phyloP scores from a whole-genome alignment of 331 rosid species.

The Saraca asoca region DNA sequence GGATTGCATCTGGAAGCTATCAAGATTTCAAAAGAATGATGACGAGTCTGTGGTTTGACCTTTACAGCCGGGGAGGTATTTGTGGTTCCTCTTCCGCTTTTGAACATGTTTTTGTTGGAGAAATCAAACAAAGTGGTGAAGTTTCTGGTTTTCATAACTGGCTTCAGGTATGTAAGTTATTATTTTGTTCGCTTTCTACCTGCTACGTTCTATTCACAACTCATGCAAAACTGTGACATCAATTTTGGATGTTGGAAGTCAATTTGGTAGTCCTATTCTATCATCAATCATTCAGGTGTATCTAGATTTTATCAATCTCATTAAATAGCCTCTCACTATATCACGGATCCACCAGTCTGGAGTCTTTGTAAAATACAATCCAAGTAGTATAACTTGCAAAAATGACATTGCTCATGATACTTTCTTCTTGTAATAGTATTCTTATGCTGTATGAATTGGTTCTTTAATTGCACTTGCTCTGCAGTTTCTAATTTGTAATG shows the following conservation, averaged over 20 bases:
- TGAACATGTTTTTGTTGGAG: slow-evolving; percentile 97
- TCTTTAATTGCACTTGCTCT: not conserved
- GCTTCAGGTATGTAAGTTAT: slow-evolving; percentile 70
- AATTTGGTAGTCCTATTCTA: slow-evolving; percentile 26
- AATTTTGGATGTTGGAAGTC: slow-evolving; percentile 13
- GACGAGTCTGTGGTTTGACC: slow-evolving; percentile 81
- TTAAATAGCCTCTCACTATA: slow-evolving; percentile 7
- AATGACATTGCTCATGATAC: slow-evolving; percentile 16
- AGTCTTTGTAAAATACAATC: slow-evolving; percentile 4
- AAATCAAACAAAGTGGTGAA: slow-evolving; percentile 68
- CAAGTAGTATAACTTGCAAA: slow-evolving; percentile 25
- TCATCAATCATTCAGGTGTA: slow-evolving; percentile 1
- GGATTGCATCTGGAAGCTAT: slow-evolving; percentile 53
- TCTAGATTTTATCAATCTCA: slow-evolving; percentile 2
- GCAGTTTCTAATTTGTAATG: not conserved
- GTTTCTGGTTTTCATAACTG: slow-evolving; percentile 97
- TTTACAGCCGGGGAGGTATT: slow-evolving; percentile 82
- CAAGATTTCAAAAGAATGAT: slow-evolving; percentile 72
- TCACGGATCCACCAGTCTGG: too few relatives aligned
- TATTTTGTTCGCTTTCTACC: not conserved
- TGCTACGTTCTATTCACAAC: not conserved
- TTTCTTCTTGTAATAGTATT: not conserved
- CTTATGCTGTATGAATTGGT: not conserved
- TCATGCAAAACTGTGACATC: slow-evolving; percentile 4
- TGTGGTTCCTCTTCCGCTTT: slow-evolving; percentile 91